Conservation (phyloP, 2,329 filamentous ascomycete genomes). For the Cladosporium cucumerinum region DNA sequence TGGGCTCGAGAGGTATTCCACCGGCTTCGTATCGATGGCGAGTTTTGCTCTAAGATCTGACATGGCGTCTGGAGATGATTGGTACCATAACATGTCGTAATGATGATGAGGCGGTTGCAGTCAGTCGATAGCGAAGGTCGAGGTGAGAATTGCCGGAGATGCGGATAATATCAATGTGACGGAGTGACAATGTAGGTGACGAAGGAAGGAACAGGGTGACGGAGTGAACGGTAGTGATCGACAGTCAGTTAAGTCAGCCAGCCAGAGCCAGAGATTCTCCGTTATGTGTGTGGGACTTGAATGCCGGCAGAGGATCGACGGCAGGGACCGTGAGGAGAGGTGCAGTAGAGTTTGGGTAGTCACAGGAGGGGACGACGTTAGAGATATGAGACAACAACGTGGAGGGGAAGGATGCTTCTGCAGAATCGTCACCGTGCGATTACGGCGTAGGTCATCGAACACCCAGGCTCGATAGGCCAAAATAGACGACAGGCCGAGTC, state of each 20-base stretch:
- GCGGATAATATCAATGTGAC: conserved; percentile 5
- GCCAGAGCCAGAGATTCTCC: conserved; percentile 7
- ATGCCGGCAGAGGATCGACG: conserved; percentile 11
- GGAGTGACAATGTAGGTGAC: neutral
- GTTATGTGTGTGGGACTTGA: neutral
- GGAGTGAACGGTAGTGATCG: conserved; percentile 10
- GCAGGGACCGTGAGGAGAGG: conserved; percentile 7
- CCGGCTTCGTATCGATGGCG: conserved; percentile 15
- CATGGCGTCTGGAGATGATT: conserved; percentile 16
- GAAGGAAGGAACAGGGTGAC: conserved; percentile 1
- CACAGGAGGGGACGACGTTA: conserved; percentile 8
- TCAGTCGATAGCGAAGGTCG: neutral
- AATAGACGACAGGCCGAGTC: conserved; percentile 16
- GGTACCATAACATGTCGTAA: conserved; percentile 12
- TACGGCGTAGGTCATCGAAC: conserved; percentile 5
- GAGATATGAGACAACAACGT: conserved; percentile 13
- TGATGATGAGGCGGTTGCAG: neutral
- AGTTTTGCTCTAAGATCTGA: conserved; percentile 16
- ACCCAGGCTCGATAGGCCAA: conserved; percentile 7
- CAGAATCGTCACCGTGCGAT: conserved; percentile 5
- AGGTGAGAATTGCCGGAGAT: neutral
- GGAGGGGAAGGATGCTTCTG: conserved; percentile 15
- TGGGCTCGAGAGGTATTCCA: conserved; percentile 15
- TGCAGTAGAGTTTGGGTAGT: conserved; percentile 7
- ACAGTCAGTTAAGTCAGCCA: conserved; percentile 6